Evolutionary conservation across 768 basidiomycete genomes (phyloP), one percentile per base, ranked within the genome.

Genomic region (Mycena metata): DNA sequence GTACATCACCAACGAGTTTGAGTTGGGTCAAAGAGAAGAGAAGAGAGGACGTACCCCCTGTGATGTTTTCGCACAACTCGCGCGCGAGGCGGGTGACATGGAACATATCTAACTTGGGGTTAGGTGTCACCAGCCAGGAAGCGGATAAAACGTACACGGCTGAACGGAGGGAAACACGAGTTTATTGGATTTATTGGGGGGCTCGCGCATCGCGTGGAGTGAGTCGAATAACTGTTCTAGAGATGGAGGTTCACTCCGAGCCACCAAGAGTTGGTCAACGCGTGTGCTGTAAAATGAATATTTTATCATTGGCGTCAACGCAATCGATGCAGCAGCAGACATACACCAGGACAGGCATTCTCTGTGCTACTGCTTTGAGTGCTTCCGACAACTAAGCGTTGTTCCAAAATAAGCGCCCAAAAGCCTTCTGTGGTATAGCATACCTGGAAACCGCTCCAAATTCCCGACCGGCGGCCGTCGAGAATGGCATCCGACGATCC

Each of bases 371-470:
- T 2, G 64, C 45, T 2, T 24, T 16, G 3, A 66, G 10, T 3
- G 61, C 30, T 13, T 70, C 65, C 1, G 45, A 24, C 65, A 67
- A 66, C 69, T 70, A 15, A 19, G 5, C 26, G 57, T 12, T 15
- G 21, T 30, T 33, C 42, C 30, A 23, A 21, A 33, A n/a, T n/a
- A n/a, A n/a, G n/a, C n/a, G n/a, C 11, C 26, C 17, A 21, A 23
- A 6, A 9, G 5, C 35, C 4, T 5, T 12, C n/a, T n/a, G 7
- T n/a, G 17, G 52, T 60, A 26, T 39, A 70, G 65, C 5, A 67
- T 17, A 21, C n/a, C n/a, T n/a, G n/a, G n/a, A 59, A 67, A 2
- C 65, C 69, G 15, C 50, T 33, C 69, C 69, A 36, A 36, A 70
- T 0, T 21, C 24, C 2, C 15, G 33, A 15, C 51, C 60, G 13